Conservation (phyloP, 1,139 yeast species). For the Suhomyces panamericanus region DNA sequence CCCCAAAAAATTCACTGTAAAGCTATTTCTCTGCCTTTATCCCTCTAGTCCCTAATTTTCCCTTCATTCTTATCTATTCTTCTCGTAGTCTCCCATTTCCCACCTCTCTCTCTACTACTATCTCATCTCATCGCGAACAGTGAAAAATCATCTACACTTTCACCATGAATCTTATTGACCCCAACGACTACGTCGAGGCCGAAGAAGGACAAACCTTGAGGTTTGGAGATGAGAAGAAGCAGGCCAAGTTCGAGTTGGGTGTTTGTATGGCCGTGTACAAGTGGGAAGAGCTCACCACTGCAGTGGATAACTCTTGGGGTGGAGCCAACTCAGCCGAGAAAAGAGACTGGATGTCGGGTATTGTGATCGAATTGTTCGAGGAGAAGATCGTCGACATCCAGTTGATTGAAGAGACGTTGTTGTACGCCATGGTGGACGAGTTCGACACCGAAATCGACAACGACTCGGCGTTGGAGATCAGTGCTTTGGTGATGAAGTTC, state of each 20-base stretch:
- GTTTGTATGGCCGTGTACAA: conserved; percentile 83
- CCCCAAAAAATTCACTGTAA: too few species aligned
- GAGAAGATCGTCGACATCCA: conserved; percentile 69
- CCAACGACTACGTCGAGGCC: conserved; percentile 47
- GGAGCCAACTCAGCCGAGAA: conserved; percentile 89
- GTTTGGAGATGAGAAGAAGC: conserved; percentile 64
- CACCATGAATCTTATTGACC: conserved; percentile 38
- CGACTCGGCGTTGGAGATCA: conserved; percentile 78
- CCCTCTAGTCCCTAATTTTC: neutral
- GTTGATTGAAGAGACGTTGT: conserved; percentile 78
- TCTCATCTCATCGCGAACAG: conserved; percentile 7
- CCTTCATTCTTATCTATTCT: neutral
- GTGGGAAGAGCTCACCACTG: conserved; percentile 88
- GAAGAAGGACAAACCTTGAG: conserved; percentile 41
- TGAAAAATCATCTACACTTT: conserved; percentile 6
- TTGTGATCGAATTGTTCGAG: conserved; percentile 54
- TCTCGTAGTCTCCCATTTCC: neutral
- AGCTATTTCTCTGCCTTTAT: too few species aligned
- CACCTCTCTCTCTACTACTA: neutral
- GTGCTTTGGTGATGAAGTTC: conserved; percentile 60
- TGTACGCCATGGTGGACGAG: conserved; percentile 93
- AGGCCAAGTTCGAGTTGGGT: conserved; percentile 89
- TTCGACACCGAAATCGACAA: conserved; percentile 88
- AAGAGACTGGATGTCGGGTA: conserved; percentile 41
- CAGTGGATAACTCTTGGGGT: conserved; percentile 98